These are phyloP conservation scores for Russula sp. DNA, from an alignment of 768 basidiomycete species.

Conservation along the genomic window DNA sequence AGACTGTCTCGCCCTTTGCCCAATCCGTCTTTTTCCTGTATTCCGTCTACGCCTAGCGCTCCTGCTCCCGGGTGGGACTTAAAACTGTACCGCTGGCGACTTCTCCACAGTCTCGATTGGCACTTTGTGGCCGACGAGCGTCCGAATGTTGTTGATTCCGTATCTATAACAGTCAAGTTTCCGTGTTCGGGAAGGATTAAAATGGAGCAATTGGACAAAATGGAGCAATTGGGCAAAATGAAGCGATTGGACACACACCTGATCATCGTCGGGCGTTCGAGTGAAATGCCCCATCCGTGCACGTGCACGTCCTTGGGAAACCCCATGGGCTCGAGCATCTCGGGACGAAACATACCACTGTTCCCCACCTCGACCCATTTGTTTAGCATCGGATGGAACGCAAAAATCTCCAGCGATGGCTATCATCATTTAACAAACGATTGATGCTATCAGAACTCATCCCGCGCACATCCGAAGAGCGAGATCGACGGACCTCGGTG, in stretches of 20 bases:
- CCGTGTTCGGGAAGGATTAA: too few relatives aligned
- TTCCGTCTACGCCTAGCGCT: not conserved
- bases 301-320: constrained; percentile 95
- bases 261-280: constrained; percentile 99
- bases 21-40: too few relatives aligned
- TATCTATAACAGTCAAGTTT: constrained; percentile 47
- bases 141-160: constrained; percentile 95
- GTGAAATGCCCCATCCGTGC: constrained; percentile 91
- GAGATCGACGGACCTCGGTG: constrained; percentile 60
- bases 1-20: not conserved
- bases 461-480: not conserved
- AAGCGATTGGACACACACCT: constrained; percentile 48
- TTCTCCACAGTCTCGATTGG: constrained; percentile 84
- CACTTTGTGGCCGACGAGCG: constrained; percentile 95
- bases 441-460: constrained; percentile 8
- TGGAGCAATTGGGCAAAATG: constrained; percentile 23
- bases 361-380: constrained; percentile 99
- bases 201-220: too few relatives aligned
- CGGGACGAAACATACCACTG: constrained; percentile 99
- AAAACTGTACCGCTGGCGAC: constrained; percentile 88
- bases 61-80: not conserved
- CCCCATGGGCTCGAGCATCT: constrained; percentile 99
- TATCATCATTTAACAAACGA: constrained; percentile 26
- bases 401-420: constrained; percentile 97
- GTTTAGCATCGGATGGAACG: constrained; percentile 89